These are phyloP conservation scores for Trichothecium roseum DNA, from an alignment of 2,329 filamentous ascomycete species.

Conservation along the genomic window DNA sequence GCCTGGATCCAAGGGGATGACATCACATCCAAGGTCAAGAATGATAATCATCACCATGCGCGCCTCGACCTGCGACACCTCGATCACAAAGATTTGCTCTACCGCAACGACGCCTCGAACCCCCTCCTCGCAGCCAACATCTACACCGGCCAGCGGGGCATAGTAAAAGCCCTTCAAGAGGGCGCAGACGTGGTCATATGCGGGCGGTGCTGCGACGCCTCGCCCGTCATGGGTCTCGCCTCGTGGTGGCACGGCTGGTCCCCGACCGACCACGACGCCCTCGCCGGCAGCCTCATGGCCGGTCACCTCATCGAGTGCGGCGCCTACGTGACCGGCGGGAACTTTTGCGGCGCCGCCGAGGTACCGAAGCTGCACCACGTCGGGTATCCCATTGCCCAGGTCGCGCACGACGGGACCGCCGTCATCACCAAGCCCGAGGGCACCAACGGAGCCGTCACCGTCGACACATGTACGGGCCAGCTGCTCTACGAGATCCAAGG, in stretches of 20 bases:
- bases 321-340: conserved; percentile 38
- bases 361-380: conserved; percentile 11
- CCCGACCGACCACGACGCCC: conserved; percentile 29
- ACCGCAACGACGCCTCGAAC: background rate
- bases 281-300: conserved; percentile 36
- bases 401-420: conserved; percentile 15
- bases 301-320: conserved; percentile 41
- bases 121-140: conserved; percentile 28
- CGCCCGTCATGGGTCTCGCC: conserved; percentile 39
- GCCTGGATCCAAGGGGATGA: conserved; percentile 24
- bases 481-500: conserved; percentile 33
- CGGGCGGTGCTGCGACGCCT: conserved; percentile 33
- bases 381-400: conserved; percentile 20
- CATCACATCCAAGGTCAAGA: conserved; percentile 10
- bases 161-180: conserved; percentile 24
- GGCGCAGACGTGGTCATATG: conserved; percentile 35
- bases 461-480: conserved; percentile 20
- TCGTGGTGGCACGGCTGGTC: conserved; percentile 42
- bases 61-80: conserved; percentile 9
- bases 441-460: conserved; percentile 19
- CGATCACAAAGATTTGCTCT: conserved; percentile 5
- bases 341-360: conserved; percentile 32
- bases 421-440: conserved; percentile 21
- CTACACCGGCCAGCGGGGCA: conserved; percentile 30
- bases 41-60: no score